A percentile compares a stretch with the other conserved stretches of the same genome.
Evolutionary conservation across 1,284 basidiomycete species (phyloP).

Genomic region (Rhodotorula sp.): DNA sequence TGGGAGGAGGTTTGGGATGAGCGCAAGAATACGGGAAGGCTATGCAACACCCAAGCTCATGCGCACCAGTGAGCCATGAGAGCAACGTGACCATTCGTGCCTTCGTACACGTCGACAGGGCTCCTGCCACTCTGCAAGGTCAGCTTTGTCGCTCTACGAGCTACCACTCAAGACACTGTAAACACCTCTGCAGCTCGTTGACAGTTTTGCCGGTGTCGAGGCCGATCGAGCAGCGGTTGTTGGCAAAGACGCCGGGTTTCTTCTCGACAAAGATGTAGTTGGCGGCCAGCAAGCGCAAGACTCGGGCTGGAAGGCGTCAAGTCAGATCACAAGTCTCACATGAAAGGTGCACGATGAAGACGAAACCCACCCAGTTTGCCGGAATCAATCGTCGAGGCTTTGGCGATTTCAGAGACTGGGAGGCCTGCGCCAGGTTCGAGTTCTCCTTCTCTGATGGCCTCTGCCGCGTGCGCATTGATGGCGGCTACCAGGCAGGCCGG

Average conservation of each 20-base stretch:
- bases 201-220: slow-evolving; percentile 63
- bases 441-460: not conserved
- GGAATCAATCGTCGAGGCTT: slow-evolving; percentile 53
- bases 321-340: too few relatives aligned
- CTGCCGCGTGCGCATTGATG: not conserved
- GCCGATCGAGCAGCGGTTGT: slow-evolving; percentile 65
- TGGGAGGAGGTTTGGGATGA: too few relatives aligned
- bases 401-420: slow-evolving; percentile 54
- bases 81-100: slow-evolving; percentile 63
- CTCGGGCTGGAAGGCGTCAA: slow-evolving; percentile 38
- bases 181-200: slow-evolving; percentile 48
- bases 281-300: slow-evolving; percentile 67
- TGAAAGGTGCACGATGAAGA: too few relatives aligned
- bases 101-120: slow-evolving; percentile 58
- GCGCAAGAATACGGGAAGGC: too few relatives aligned
- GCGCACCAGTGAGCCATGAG: slow-evolving; percentile 56
- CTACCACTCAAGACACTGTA: slow-evolving; percentile 26
- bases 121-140: slow-evolving; percentile 51
- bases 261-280: slow-evolving; percentile 67
- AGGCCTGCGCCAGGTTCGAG: slow-evolving; percentile 56
- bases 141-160: not conserved
- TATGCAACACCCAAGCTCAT: too few relatives aligned
- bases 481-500: not conserved
- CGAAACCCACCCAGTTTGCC: slow-evolving; percentile 58
- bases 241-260: slow-evolving; percentile 64